Percentiles rank a stretch among this genome's conserved stretches.
Conservation (phyloP, 495 filamentous ascomycete genomes). For the Xanthoparmelia taractica region DNA sequence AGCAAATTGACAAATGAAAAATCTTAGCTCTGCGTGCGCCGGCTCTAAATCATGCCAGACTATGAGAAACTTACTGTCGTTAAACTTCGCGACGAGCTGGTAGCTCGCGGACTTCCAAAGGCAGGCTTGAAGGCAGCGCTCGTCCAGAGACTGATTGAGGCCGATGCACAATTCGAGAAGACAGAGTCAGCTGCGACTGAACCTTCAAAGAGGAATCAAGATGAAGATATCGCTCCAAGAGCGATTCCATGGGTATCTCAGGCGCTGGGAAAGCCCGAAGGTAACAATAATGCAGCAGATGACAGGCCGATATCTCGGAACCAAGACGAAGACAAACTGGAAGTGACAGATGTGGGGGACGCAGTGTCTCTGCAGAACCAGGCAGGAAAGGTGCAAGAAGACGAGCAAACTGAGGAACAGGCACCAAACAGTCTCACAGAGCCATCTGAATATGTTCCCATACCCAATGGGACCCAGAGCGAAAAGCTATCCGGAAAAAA, state of each 20-base stretch:
- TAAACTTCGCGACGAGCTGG: slow-evolving; percentile 48
- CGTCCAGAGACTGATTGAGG: slow-evolving; percentile 41
- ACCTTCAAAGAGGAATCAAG: neutral
- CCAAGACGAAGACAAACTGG: neutral
- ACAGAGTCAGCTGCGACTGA: slow-evolving; percentile 9
- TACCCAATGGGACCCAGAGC: neutral
- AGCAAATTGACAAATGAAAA: neutral
- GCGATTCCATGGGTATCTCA: slow-evolving; percentile 17
- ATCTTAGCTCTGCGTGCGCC: neutral
- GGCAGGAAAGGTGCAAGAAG: neutral
- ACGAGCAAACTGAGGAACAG: neutral
- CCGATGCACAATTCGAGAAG: slow-evolving; percentile 32
- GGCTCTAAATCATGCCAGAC: slow-evolving; percentile 37
- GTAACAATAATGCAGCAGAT: slow-evolving; percentile 13
- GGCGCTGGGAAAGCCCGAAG: slow-evolving; percentile 12
- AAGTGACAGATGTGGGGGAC: neutral
- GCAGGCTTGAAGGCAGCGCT: slow-evolving; percentile 38
- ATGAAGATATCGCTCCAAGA: slow-evolving; percentile 20
- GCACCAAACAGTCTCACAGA: neutral
- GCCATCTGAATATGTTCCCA: neutral
- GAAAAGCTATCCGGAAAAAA: neutral
- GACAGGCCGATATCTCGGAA: slow-evolving; percentile 7
- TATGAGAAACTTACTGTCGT: slow-evolving; percentile 47
- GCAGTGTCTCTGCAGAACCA: neutral
- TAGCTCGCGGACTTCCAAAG: slow-evolving; percentile 43